A percentile compares a stretch with the other conserved stretches of the same genome.
Conservation (phyloP, 805 yeast species). For the Wickerhamomyces queroliae region DNA sequence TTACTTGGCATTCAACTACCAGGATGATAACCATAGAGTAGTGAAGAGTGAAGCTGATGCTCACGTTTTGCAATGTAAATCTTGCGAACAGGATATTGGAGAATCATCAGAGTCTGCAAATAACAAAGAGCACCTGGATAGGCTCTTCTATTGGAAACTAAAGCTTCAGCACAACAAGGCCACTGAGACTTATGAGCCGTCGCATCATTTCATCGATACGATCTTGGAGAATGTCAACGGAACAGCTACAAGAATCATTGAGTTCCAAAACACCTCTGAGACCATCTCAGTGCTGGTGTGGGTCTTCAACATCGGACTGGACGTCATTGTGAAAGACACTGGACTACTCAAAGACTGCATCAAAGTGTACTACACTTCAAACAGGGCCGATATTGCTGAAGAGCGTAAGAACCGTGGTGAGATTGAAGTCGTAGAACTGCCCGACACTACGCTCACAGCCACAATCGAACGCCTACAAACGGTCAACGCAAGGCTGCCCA, state of each 20-base stretch:
- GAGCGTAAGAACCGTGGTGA: conserved; percentile 30
- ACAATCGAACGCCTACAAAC: conserved; percentile 23
- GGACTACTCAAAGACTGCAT: conserved; percentile 24
- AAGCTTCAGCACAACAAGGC: conserved; percentile 19
- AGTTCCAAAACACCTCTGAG: conserved; percentile 17
- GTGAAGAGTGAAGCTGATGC: conserved; percentile 5
- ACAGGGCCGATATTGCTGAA: conserved; percentile 20
- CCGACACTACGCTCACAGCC: conserved; percentile 24
- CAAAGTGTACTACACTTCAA: conserved; percentile 40
- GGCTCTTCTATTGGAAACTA: conserved; percentile 55
- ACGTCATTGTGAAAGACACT: conserved; percentile 9
- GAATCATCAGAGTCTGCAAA: conserved; percentile 25
- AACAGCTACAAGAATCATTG: conserved; percentile 33
- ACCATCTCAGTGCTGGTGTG: conserved; percentile 29
- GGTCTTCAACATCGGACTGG: conserved; percentile 44
- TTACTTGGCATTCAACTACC: conserved; percentile 32
- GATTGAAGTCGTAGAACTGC: conserved; percentile 32
- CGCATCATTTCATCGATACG: conserved; percentile 30
- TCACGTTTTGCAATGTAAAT: conserved; percentile 24
- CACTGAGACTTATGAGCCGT: conserved; percentile 30
- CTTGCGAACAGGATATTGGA: conserved; percentile 38
- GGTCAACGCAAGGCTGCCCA: conserved; percentile 31
- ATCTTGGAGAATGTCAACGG: conserved; percentile 38
- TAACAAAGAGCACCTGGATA: conserved; percentile 19
- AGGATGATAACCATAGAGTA: conserved; percentile 5